phyloP scores from a whole-genome alignment of 768 basidiomycete genomes.

The Lentinula boryana region DNA sequence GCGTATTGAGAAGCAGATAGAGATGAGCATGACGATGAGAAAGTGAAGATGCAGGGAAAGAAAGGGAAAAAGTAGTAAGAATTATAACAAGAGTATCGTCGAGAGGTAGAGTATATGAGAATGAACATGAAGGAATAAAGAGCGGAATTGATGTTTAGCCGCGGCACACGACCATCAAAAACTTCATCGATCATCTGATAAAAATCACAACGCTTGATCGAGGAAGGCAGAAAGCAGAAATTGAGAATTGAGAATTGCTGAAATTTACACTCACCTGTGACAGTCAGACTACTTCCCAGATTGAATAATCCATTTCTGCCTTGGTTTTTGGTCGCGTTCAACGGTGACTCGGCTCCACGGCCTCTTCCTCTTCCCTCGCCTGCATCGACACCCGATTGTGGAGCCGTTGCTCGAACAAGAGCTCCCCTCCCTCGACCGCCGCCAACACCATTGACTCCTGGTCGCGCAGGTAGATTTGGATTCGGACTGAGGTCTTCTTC shows the following conservation, averaged over 20 bases:
- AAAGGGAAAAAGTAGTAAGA: constrained; percentile 7
- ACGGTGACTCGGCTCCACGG: background rate
- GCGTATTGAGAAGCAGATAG: background rate
- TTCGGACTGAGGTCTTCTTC: background rate
- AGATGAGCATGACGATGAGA: background rate
- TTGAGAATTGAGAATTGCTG: background rate
- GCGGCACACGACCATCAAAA: constrained; percentile 9
- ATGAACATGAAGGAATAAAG: constrained; percentile 1
- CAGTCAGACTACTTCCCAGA: constrained; percentile 78
- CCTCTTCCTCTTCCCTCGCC: background rate
- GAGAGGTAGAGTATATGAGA: background rate
- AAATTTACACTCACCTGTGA: constrained; percentile 51
- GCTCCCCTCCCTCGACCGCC: background rate
- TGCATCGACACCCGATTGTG: background rate
- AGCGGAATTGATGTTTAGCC: constrained; percentile 5
- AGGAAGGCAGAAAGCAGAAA: background rate
- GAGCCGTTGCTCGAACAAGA: background rate
- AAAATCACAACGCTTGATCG: constrained; percentile 10
- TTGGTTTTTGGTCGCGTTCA: constrained; percentile 12
- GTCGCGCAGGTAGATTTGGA: background rate
- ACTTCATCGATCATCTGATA: constrained; percentile 11
- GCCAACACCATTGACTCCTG: background rate
- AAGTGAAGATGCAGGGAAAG: constrained; percentile 5
- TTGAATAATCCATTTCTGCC: constrained; percentile 69
- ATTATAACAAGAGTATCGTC: background rate